Evolutionary conservation across 257 asterid species (phyloP).

Genomic region (Gardenia jasminoides): DNA sequence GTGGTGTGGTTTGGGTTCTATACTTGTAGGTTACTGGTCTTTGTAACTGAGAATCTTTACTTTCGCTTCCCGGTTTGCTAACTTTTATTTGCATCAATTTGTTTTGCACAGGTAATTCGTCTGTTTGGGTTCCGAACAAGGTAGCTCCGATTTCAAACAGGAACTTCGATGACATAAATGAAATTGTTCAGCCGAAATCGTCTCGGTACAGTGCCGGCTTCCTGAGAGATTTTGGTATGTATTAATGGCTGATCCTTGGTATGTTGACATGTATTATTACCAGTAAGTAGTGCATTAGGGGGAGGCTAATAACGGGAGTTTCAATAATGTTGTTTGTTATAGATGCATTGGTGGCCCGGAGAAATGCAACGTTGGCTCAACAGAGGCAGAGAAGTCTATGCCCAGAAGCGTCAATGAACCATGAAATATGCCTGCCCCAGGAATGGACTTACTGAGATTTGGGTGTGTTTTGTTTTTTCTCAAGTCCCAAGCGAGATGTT

Average conservation of each 20-base stretch:
- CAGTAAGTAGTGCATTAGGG: too few relatives aligned
- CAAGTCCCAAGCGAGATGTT: too few relatives aligned
- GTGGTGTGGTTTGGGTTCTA: too few relatives aligned
- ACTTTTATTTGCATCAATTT: not conserved
- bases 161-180: constrained; percentile 15
- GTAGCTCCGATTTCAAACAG: not conserved
- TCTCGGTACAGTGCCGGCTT: constrained; percentile 17
- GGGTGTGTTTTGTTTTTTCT: constrained; percentile 21
- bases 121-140: constrained; percentile 30
- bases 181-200: not conserved
- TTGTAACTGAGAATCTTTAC: not conserved
- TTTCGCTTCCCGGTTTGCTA: not conserved
- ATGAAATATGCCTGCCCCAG: constrained; percentile 30
- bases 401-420: constrained; percentile 26
- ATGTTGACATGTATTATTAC: not conserved
- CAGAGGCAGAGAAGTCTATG: constrained; percentile 25
- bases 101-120: constrained; percentile 29
- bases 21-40: not conserved
- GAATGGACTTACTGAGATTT: constrained; percentile 36
- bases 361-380: constrained; percentile 43
- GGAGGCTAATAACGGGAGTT: constrained; percentile 5
- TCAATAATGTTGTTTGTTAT: not conserved
- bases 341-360: constrained; percentile 49
- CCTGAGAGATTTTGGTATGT: constrained; percentile 41
- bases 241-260: not conserved